Conservation (phyloP, 2,329 filamentous ascomycete genomes). For the Botrytis fabae region DNA sequence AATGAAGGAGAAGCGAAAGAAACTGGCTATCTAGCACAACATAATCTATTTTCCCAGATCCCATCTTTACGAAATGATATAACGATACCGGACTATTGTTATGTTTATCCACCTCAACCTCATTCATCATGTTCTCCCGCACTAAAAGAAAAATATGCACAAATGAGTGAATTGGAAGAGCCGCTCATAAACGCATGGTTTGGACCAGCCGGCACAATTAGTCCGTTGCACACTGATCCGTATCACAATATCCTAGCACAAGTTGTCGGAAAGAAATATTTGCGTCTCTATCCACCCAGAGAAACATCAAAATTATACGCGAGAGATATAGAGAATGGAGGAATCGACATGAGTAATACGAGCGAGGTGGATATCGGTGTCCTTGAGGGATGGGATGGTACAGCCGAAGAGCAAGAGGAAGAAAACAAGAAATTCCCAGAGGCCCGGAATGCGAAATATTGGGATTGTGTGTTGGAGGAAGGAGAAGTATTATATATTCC, state of each 20-base stretch:
- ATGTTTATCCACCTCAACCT: conserved; percentile 60
- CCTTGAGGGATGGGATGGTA: conserved; percentile 60
- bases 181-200: conserved; percentile 91
- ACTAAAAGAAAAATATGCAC: conserved; percentile 39
- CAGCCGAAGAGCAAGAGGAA: conserved; percentile 26
- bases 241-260: conserved; percentile 93
- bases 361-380: conserved; percentile 74
- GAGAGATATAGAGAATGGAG: conserved; percentile 58
- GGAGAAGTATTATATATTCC: conserved; percentile 90
- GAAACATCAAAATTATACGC: conserved; percentile 61
- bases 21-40: conserved; percentile 88
- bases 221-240: conserved; percentile 88
- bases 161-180: conserved; percentile 49
- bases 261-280: conserved; percentile 86
- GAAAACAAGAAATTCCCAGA: conserved; percentile 32
- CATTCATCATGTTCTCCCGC: conserved; percentile 51
- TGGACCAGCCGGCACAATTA: conserved; percentile 83
- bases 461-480: conserved; percentile 75
- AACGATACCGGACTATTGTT: conserved; percentile 80
- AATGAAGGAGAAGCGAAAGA: conserved; percentile 10
- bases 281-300: conserved; percentile 78
- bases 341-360: conserved; percentile 92
- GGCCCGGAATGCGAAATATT: conserved; percentile 38
- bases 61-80: conserved; percentile 76
- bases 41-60: conserved; percentile 82